Evolutionary conservation across 2,329 filamentous ascomycete genomes (phyloP).

Genomic region (Aspergillus pseudonomiae): DNA sequence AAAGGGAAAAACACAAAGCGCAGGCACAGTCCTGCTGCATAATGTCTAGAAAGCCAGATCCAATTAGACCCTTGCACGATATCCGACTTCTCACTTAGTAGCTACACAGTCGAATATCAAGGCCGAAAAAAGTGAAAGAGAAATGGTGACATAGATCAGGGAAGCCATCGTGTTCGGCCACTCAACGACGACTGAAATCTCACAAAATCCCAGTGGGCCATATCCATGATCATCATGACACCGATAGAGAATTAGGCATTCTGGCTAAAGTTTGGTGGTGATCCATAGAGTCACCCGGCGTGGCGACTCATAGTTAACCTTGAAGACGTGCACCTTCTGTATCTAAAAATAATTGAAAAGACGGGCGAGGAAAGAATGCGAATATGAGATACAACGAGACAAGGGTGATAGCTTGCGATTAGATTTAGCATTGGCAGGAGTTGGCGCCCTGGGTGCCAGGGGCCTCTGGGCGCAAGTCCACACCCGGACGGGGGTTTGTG

Average conservation of each 20-base stretch:
- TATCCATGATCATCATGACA: constrained; percentile 14
- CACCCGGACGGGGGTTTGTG: constrained; percentile 63
- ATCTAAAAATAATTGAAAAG: constrained; percentile 22
- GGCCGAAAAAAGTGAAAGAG: constrained; percentile 17
- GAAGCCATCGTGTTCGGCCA: background rate
- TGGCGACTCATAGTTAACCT: constrained; percentile 13
- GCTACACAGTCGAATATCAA: constrained; percentile 9
- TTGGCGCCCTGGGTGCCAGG: constrained; percentile 62
- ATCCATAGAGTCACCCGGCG: constrained; percentile 6
- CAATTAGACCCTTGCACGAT: constrained; percentile 27
- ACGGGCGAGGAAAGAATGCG: constrained; percentile 15
- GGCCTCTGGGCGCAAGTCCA: constrained; percentile 67
- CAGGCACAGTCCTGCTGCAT: constrained; percentile 30
- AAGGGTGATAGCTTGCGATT: background rate
- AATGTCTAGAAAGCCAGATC: constrained; percentile 35
- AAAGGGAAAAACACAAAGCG: constrained; percentile 26
- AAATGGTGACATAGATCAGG: constrained; percentile 11
- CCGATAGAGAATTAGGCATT: constrained; percentile 20
- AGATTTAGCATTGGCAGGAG: constrained; percentile 65
- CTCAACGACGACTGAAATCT: constrained; percentile 7
- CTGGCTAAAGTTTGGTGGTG: constrained; percentile 16
- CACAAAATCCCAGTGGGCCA: constrained; percentile 1
- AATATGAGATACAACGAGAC: background rate
- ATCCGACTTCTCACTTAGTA: constrained; percentile 6
- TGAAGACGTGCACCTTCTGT: constrained; percentile 18